Evolutionary conservation across 176 grass and related monocot genomes (phyloP).

Genomic region (Triticum urartu): DNA sequence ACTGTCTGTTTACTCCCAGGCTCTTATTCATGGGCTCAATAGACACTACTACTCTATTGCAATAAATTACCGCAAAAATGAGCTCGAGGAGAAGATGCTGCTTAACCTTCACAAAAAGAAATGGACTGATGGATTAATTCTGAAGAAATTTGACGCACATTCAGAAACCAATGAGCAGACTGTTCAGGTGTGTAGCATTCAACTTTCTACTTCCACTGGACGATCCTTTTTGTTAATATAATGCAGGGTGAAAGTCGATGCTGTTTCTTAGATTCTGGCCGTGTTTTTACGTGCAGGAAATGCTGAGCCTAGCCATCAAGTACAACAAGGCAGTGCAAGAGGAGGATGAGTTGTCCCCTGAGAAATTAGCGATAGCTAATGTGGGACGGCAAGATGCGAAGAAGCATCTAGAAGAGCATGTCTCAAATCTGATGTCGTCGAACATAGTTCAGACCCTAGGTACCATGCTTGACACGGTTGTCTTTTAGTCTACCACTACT

Average conservation of each 20-base stretch:
- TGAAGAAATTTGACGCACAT: slow-evolving; percentile 75
- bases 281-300: slow-evolving; percentile 60
- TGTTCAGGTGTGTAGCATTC: slow-evolving; percentile 57
- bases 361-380: slow-evolving; percentile 95
- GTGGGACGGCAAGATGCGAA: slow-evolving; percentile 95
- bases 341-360: slow-evolving; percentile 92
- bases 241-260: background rate
- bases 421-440: slow-evolving; percentile 96
- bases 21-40: slow-evolving; percentile 94
- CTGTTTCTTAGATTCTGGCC: background rate
- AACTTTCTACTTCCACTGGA: background rate
- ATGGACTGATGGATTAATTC: slow-evolving; percentile 91
- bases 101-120: slow-evolving; percentile 98
- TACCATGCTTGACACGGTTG: slow-evolving; percentile 93
- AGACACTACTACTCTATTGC: slow-evolving; percentile 99
- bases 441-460: slow-evolving; percentile 98
- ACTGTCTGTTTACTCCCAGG: slow-evolving; percentile 42
- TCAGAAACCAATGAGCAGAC: slow-evolving; percentile 98
- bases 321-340: slow-evolving; percentile 99
- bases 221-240: background rate
- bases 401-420: slow-evolving; percentile 97
- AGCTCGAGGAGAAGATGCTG: slow-evolving; percentile 97
- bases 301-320: slow-evolving; percentile 90
- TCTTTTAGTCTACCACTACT: slow-evolving; percentile 57
- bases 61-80: slow-evolving; percentile 98